phyloP scores from a whole-genome alignment of 2,329 filamentous ascomycete genomes.

The Fusarium tupiense region DNA sequence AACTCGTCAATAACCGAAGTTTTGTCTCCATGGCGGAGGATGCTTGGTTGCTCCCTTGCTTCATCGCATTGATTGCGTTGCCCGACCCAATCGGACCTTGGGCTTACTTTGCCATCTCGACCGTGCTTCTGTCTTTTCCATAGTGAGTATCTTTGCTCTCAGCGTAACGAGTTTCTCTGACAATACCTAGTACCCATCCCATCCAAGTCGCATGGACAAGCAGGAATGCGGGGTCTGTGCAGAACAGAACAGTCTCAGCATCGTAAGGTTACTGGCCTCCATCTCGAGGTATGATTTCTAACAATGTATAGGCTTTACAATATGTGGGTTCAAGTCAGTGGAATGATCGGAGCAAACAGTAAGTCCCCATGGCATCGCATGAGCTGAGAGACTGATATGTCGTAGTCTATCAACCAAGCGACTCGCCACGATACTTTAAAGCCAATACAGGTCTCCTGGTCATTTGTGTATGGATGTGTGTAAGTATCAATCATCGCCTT shows the following conservation, averaged over 20 bases:
- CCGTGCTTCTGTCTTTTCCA: background rate
- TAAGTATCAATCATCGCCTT: background rate
- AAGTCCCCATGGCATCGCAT: fast-evolving
- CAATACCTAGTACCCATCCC: background rate
- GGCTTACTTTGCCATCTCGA: background rate
- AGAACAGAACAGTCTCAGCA: conserved; percentile 63
- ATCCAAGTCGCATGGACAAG: background rate
- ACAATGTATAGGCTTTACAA: conserved; percentile 58
- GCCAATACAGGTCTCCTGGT: conserved; percentile 45
- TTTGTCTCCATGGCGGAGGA: conserved; percentile 58
- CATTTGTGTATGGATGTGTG: conserved; percentile 8
- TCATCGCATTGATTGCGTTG: conserved; percentile 58
- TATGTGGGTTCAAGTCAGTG: conserved; percentile 53
- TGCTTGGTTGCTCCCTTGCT: conserved; percentile 64
- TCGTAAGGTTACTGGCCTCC: conserved; percentile 16
- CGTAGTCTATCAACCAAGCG: conserved; percentile 48
- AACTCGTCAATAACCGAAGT: conserved; percentile 59
- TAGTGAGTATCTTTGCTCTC: background rate
- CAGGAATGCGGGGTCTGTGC: conserved; percentile 16
- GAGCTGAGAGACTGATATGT: background rate
- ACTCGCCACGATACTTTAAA: conserved; percentile 49
- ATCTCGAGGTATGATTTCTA: background rate
- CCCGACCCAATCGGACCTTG: conserved; percentile 16
- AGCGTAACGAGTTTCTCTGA: background rate
- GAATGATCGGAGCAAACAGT: conserved; percentile 51